These are phyloP conservation scores for Nothophytophthora sp. DNA, from an alignment of 352 stramenopile species.

Conservation along the genomic window DNA sequence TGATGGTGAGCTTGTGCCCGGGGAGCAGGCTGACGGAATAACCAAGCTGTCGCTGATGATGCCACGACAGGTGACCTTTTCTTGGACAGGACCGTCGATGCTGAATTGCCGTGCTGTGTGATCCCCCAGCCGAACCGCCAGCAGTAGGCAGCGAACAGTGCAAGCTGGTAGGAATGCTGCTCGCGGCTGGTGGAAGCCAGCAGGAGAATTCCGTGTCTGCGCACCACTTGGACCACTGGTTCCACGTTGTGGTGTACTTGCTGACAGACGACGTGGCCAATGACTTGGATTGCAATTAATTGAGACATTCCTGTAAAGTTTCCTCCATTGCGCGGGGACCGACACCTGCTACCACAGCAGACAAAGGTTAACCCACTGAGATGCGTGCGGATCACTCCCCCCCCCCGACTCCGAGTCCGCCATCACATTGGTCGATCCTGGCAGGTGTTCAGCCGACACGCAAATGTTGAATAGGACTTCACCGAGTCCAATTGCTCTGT, in stretches of 20 bases:
- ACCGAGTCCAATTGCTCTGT: constrained; percentile 20
- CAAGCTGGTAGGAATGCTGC: constrained; percentile 6
- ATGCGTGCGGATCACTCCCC: constrained; percentile 8
- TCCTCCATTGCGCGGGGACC: constrained; percentile 7
- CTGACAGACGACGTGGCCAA: constrained; percentile 8
- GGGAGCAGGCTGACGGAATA: neutral
- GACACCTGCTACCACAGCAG: constrained; percentile 1
- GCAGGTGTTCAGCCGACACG: constrained; percentile 9
- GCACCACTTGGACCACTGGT: constrained; percentile 8
- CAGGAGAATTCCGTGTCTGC: neutral
- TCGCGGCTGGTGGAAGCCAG: constrained; percentile 16
- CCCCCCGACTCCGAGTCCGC: constrained; percentile 23
- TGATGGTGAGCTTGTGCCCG: neutral
- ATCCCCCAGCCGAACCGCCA: constrained; percentile 1
- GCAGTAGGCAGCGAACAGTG: neutral
- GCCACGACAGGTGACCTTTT: constrained; percentile 7
- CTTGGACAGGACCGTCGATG: constrained; percentile 1
- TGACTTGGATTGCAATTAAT: constrained; percentile 11
- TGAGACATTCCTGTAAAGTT: constrained; percentile 20
- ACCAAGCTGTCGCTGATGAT: constrained; percentile 2
- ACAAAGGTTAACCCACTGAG: constrained; percentile 18
- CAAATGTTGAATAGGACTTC: constrained; percentile 19
- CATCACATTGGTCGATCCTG: constrained; percentile 21
- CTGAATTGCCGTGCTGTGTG: neutral
- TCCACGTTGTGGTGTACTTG: constrained; percentile 7